A percentile compares a stretch with the other conserved stretches of the same genome.
phyloP scores from a whole-genome alignment of 1,284 basidiomycete species.

The Cutaneotrichosporon cavernicola region DNA sequence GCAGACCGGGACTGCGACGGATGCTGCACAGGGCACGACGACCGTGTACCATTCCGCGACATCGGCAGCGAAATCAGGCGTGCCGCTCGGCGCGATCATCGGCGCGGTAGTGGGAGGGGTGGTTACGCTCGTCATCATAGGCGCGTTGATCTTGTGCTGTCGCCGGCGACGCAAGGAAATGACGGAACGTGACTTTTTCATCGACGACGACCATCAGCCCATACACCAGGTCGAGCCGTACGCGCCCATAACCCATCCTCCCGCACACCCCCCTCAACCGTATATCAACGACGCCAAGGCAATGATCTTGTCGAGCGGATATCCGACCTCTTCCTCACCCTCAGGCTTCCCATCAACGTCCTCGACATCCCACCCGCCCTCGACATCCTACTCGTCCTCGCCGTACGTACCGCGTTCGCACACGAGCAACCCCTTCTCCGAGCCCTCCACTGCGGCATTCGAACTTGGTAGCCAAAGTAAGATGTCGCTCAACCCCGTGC shows the following conservation, averaged over 20 bases:
- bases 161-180: slow-evolving; percentile 32
- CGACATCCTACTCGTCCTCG: background rate
- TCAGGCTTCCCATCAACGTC: background rate
- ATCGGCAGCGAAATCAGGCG: background rate
- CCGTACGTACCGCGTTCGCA: background rate
- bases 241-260: background rate
- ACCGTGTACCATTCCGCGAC: background rate
- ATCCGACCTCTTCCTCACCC: background rate
- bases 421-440: background rate
- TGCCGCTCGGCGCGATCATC: slow-evolving; percentile 49
- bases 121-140: slow-evolving; percentile 35
- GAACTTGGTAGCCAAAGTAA: background rate
- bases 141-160: slow-evolving; percentile 43
- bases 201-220: background rate
- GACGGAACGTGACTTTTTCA: slow-evolving; percentile 3
- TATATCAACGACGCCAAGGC: background rate
- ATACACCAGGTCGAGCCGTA: background rate
- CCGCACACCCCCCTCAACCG: background rate
- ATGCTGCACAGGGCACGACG: no score
- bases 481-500: background rate
- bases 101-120: slow-evolving; percentile 53
- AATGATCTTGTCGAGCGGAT: background rate
- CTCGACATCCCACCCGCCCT: background rate
- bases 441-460: background rate
- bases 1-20: no score